Conservation (phyloP, 179 eudicot genomes). For the Beta macrorhiza region DNA sequence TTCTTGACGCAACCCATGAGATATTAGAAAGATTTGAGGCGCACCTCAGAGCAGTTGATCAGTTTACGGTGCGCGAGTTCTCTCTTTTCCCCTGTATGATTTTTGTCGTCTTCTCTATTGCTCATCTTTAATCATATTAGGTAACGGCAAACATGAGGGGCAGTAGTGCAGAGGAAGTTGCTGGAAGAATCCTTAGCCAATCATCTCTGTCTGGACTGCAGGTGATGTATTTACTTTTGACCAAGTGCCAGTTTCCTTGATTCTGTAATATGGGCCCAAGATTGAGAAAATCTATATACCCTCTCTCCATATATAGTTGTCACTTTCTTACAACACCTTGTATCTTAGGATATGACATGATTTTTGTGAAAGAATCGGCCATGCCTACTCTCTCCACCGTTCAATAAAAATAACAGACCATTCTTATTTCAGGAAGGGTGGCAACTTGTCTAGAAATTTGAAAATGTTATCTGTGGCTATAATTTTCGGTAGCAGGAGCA, state of each 20-base stretch:
- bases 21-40: conserved; percentile 96
- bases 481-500: background rate
- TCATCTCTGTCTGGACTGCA: conserved; percentile 80
- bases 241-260: background rate
- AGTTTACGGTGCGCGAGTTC: conserved; percentile 61
- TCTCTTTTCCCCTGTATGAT: conserved; percentile 2
- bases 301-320: too few species aligned
- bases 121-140: conserved; percentile 34
- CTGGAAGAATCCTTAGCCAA: conserved; percentile 73
- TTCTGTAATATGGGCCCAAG: too few species aligned
- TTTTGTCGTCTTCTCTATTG: background rate
- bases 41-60: conserved; percentile 73
- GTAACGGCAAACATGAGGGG: conserved; percentile 98
- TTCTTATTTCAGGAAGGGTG: background rate
- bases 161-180: conserved; percentile 84
- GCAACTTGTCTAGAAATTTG: background rate
- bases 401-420: background rate
- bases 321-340: background rate
- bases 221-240: conserved; percentile 37
- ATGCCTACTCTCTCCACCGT: background rate
- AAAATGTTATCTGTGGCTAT: background rate
- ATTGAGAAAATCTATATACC: too few species aligned
- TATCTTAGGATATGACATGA: background rate
- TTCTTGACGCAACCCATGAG: conserved; percentile 73
- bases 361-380: background rate